These are phyloP conservation scores for Backusella parvicylindrica DNA, from an alignment of 192 early-diverging fungal species.

Conservation along the genomic window DNA sequence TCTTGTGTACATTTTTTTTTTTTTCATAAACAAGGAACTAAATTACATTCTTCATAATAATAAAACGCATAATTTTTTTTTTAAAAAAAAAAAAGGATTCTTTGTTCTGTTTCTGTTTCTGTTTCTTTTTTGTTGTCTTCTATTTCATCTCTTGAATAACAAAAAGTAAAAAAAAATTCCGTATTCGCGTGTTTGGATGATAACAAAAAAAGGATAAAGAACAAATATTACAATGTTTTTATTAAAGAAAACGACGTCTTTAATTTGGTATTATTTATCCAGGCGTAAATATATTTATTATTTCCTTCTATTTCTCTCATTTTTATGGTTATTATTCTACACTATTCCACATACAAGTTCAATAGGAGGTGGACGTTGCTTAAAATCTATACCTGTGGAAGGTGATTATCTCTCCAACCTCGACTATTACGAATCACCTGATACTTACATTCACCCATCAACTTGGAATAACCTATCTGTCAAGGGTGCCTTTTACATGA, in stretches of 20 bases:
- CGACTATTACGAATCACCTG: not conserved
- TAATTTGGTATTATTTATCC: not conserved
- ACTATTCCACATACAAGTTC: not conserved
- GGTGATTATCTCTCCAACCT: not conserved
- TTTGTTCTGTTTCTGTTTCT: not conserved
- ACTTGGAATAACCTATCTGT: conserved; percentile 6
- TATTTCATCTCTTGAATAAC: not conserved
- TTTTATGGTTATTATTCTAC: not conserved
- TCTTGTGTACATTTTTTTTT: not conserved
- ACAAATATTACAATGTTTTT: not conserved
- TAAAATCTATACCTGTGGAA: not conserved
- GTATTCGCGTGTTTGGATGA: not conserved
- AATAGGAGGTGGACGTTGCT: not conserved
- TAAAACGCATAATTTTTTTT: not conserved
- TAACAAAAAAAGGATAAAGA: not conserved
- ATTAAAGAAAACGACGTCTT: not conserved
- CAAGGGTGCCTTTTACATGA: conserved; percentile 68
- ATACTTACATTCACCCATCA: not conserved
- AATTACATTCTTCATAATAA: conserved; percentile 2
- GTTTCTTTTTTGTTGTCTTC: not conserved
- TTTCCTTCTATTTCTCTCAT: not conserved
- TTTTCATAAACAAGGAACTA: not conserved
- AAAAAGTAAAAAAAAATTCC: not conserved
- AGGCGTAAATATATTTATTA: not conserved
- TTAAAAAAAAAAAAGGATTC: not conserved